These are phyloP conservation scores for Arabis alpina DNA, from an alignment of 345 rosid species.

Conservation along the genomic window DNA sequence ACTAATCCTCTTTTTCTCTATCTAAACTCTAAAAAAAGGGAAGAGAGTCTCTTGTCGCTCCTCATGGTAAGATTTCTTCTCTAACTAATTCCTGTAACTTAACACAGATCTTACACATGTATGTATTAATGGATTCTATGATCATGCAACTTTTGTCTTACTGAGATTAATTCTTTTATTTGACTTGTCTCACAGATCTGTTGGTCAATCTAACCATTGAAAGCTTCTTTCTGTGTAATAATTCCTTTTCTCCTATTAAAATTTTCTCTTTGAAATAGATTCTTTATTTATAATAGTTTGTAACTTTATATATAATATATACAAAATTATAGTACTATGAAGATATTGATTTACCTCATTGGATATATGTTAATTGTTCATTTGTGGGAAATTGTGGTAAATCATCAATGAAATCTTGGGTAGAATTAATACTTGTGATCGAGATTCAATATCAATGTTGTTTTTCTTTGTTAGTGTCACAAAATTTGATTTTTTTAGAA, in stretches of 20 bases:
- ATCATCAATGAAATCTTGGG: no score
- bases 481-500: neutral
- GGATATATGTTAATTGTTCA: neutral
- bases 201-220: slow-evolving; percentile 26
- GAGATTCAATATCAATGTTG: neutral
- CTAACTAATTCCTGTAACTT: neutral
- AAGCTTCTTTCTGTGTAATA: slow-evolving; percentile 23
- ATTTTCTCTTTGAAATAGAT: neutral
- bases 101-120: slow-evolving; percentile 1
- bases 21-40: neutral
- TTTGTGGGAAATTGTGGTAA: no score
- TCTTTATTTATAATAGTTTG: neutral
- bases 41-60: slow-evolving; percentile 25
- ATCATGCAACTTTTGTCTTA: slow-evolving; percentile 10
- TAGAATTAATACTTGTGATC: neutral
- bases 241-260: neutral
- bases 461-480: neutral
- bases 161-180: slow-evolving; percentile 12
- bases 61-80: slow-evolving; percentile 20
- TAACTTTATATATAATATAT: neutral
- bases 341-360: neutral
- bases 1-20: slow-evolving; percentile 26
- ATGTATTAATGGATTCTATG: slow-evolving; percentile 7
- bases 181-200: slow-evolving; percentile 17
- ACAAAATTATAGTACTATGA: neutral